These are phyloP conservation scores for Aspergillus aculeatus DNA, from an alignment of 2,329 filamentous ascomycete species.

Conservation along the genomic window DNA sequence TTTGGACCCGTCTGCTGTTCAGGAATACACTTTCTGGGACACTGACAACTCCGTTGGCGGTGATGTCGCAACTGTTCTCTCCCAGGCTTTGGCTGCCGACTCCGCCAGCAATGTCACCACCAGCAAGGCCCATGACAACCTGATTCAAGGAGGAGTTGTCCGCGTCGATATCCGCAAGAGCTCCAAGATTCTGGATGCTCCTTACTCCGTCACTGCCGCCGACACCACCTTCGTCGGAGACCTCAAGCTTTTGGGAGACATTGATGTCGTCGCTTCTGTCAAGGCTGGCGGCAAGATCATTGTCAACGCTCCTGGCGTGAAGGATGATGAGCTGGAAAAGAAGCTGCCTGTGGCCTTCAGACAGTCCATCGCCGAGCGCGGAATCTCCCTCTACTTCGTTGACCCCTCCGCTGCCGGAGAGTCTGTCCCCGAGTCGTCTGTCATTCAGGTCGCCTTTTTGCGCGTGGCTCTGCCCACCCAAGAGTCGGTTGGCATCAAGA, in stretches of 20 bases:
- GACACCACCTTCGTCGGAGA: conserved; percentile 78
- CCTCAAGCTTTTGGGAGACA: conserved; percentile 73
- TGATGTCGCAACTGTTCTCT: conserved; percentile 62
- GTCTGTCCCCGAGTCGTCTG: conserved; percentile 64
- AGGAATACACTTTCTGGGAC: conserved; percentile 95
- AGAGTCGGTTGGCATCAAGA: conserved; percentile 62
- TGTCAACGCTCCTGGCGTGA: conserved; percentile 73
- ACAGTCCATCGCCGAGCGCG: conserved; percentile 68
- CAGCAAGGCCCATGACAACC: conserved; percentile 60
- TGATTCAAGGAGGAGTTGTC: conserved; percentile 70
- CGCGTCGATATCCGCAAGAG: conserved; percentile 84
- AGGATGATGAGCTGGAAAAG: conserved; percentile 88
- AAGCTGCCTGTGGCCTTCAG: conserved; percentile 69
- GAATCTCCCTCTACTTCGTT: conserved; percentile 70
- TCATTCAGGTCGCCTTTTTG: conserved; percentile 81
- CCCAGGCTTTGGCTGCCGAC: conserved; percentile 60
- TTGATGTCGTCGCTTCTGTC: conserved; percentile 70
- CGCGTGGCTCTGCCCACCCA: conserved; percentile 69
- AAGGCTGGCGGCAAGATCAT: conserved; percentile 71
- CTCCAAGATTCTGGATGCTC: conserved; percentile 77
- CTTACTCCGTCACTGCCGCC: conserved; percentile 76
- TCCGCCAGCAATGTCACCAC: conserved; percentile 61
- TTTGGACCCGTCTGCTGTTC: conserved; percentile 55
- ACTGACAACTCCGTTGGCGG: conserved; percentile 70
- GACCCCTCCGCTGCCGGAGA: conserved; percentile 69